A percentile compares a stretch with the other conserved stretches of the same genome.
Conservation (phyloP, 257 asterid species). For the Coffea canephora region DNA sequence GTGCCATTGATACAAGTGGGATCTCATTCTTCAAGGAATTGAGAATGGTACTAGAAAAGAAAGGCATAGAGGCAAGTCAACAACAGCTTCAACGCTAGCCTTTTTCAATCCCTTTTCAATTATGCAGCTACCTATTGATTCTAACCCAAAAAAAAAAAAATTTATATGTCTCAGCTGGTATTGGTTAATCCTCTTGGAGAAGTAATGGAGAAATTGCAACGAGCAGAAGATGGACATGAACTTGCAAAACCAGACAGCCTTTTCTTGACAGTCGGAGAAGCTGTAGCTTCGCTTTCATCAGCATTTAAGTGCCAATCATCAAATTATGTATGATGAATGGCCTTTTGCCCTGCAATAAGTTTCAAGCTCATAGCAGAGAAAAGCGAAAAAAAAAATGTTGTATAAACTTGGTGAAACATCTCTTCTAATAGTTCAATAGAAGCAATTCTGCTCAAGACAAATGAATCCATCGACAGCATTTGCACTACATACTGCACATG, state of each 20-base stretch:
- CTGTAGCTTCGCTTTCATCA: conserved; percentile 55
- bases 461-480: background rate
- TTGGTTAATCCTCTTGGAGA: conserved; percentile 83
- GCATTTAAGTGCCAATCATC: conserved; percentile 43
- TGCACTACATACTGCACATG: background rate
- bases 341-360: background rate
- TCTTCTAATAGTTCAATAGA: background rate
- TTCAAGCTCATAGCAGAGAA: background rate
- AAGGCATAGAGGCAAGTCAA: conserved; percentile 59
- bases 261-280: conserved; percentile 87
- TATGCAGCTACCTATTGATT: background rate
- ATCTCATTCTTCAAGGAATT: conserved; percentile 73
- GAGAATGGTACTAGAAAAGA: conserved; percentile 56
- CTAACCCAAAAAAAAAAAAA: background rate
- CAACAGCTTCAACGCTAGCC: background rate
- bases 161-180: conserved; percentile 48
- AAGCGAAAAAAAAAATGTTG: background rate
- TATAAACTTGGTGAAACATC: background rate
- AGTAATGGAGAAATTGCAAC: conserved; percentile 68
- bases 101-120: background rate
- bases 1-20: conserved; percentile 74
- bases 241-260: conserved; percentile 51
- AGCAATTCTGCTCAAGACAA: background rate
- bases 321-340: conserved; percentile 24
- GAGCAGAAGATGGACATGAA: conserved; percentile 49